A percentile compares a stretch with the other conserved stretches of the same genome.
Evolutionary conservation across 1,284 basidiomycete species (phyloP).

Genomic region (Cystobasidium slooffiae): DNA sequence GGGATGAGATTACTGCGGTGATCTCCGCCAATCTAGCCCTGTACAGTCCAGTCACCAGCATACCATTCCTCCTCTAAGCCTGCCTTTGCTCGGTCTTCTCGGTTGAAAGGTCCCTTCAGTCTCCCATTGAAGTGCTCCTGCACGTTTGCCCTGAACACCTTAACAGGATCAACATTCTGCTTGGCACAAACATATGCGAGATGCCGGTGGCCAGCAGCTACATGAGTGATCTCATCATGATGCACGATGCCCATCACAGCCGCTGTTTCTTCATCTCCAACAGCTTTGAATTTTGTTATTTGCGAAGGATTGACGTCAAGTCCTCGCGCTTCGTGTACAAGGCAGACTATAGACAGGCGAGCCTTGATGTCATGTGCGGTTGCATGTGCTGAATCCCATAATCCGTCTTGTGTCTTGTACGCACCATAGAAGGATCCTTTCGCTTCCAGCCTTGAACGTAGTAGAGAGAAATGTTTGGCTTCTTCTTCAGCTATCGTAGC

Average conservation of each 20-base stretch:
- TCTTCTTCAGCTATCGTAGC: slow-evolving; percentile 73
- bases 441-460: slow-evolving; percentile 59
- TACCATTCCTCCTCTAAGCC: slow-evolving; percentile 57
- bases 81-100: slow-evolving; percentile 72
- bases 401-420: slow-evolving; percentile 56
- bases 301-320: slow-evolving; percentile 84
- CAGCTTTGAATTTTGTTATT: slow-evolving; percentile 73
- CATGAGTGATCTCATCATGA: slow-evolving; percentile 80
- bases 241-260: slow-evolving; percentile 75
- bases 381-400: slow-evolving; percentile 71
- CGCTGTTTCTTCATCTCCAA: slow-evolving; percentile 73
- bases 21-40: background rate
- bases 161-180: slow-evolving; percentile 70
- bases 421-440: slow-evolving; percentile 75
- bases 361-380: slow-evolving; percentile 74
- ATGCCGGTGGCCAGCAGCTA: slow-evolving; percentile 81
- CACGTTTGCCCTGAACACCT: slow-evolving; percentile 75
- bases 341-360: slow-evolving; percentile 82
- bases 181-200: slow-evolving; percentile 76
- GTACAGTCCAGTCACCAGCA: slow-evolving; percentile 47
- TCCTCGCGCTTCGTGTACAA: slow-evolving; percentile 85
- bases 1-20: no score
- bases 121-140: slow-evolving; percentile 74
- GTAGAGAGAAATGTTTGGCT: slow-evolving; percentile 67
- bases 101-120: slow-evolving; percentile 84